A percentile compares a stretch with the other conserved stretches of the same genome.
Evolutionary conservation across 2,329 filamentous ascomycete genomes (phyloP).

Genomic region (Sphaerulina vaccinii): DNA sequence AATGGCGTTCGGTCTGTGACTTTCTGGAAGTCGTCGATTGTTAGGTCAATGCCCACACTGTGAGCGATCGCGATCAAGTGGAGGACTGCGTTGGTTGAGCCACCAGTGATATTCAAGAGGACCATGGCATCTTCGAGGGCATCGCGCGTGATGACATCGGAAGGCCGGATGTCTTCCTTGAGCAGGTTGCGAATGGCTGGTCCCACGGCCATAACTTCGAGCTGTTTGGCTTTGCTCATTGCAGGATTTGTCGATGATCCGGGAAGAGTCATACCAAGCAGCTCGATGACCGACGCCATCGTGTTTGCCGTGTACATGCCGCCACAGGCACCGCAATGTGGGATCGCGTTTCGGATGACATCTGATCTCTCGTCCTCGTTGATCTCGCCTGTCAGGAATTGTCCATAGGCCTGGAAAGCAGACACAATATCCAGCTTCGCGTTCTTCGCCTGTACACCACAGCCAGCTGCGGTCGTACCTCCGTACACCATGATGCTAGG

Average conservation of each 20-base stretch:
- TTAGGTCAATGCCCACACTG: conserved; percentile 51
- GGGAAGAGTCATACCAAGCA: conserved; percentile 52
- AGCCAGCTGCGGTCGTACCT: conserved; percentile 89
- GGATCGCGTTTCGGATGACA: conserved; percentile 89
- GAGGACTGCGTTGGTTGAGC: conserved; percentile 53
- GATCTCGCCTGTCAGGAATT: conserved; percentile 90
- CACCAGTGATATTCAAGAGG: conserved; percentile 51
- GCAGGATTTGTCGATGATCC: conserved; percentile 54
- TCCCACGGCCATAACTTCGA: conserved; percentile 51
- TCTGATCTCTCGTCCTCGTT: conserved; percentile 88
- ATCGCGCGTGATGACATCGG: conserved; percentile 50
- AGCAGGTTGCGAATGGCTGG: conserved; percentile 52
- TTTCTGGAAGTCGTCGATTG: conserved; percentile 52
- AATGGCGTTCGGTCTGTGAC: conserved; percentile 52
- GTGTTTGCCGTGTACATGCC: conserved; percentile 67
- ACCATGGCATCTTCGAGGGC: conserved; percentile 55
- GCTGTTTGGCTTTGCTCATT: conserved; percentile 50
- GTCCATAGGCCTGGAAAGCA: conserved; percentile 95
- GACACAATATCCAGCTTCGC: conserved; percentile 81
- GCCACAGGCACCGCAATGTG: conserved; percentile 78
- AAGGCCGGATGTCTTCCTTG: conserved; percentile 51
- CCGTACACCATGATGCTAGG: conserved; percentile 98
- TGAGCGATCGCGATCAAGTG: conserved; percentile 54
- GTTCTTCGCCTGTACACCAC: conserved; percentile 70
- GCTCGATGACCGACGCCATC: conserved; percentile 52